Percentiles rank a stretch among this genome's conserved stretches.
phyloP scores from a whole-genome alignment of 192 early-diverging fungal genomes.

The Gigaspora rosea region DNA sequence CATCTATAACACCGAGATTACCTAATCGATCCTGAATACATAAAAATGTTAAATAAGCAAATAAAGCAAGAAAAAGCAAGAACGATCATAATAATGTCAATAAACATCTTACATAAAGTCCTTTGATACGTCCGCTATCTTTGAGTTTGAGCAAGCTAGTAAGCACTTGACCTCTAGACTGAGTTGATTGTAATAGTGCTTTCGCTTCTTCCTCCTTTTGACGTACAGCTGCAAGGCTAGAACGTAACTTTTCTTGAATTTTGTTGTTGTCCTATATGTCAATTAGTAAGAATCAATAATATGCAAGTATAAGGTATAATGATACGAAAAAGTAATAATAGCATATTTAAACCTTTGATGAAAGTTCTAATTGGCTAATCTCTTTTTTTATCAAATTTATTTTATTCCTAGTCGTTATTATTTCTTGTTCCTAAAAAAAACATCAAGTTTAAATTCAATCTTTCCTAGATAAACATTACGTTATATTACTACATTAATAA shows the following conservation, averaged over 20 bases:
- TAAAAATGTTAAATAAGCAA: neutral
- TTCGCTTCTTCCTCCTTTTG: conserved; percentile 74
- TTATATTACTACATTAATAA: conserved; percentile 23
- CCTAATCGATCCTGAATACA: conserved; percentile 76
- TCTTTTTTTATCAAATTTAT: neutral
- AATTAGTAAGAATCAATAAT: conserved; percentile 1
- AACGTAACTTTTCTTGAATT: conserved; percentile 45
- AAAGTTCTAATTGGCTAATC: neutral
- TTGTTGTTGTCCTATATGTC: conserved; percentile 41
- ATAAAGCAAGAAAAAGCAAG: neutral
- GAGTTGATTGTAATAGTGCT: conserved; percentile 57
- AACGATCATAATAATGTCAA: neutral
- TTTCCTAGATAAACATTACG: neutral
- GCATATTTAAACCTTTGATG: neutral
- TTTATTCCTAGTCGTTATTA: conserved; percentile 33
- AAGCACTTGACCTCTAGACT: conserved; percentile 70
- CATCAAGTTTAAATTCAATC: conserved; percentile 46
- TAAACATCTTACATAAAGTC: conserved; percentile 62
- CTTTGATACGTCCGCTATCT: conserved; percentile 70
- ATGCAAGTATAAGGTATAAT: neutral
- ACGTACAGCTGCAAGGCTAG: conserved; percentile 45
- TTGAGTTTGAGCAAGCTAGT: conserved; percentile 68
- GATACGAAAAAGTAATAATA: neutral
- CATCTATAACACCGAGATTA: conserved; percentile 93
- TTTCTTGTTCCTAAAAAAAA: conserved; percentile 37